Evolutionary conservation across 495 filamentous ascomycete species (phyloP).

Genomic region (Penicillium simplicissimum): DNA sequence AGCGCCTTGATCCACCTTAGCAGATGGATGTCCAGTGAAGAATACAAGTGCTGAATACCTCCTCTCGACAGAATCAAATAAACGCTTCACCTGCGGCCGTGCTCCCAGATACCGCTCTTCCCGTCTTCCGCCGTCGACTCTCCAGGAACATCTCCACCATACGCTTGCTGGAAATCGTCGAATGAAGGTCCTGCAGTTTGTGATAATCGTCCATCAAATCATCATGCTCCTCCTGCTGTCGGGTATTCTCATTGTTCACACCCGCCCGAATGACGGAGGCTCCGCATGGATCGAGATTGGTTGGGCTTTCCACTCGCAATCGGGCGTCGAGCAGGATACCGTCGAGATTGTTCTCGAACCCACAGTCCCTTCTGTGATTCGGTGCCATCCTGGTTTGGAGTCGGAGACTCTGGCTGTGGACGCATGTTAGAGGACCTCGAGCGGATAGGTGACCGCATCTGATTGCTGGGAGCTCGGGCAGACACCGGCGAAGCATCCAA

Average conservation of each 20-base stretch:
- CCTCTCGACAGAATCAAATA: constrained; percentile 19
- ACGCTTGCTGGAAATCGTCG: constrained; percentile 50
- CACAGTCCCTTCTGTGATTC: constrained; percentile 26
- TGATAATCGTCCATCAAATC: constrained; percentile 25
- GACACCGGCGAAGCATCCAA: constrained; percentile 4
- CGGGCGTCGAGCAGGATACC: constrained; percentile 36
- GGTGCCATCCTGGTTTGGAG: constrained; percentile 25
- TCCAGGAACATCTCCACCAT: constrained; percentile 64
- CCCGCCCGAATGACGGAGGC: constrained; percentile 23
- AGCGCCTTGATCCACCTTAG: no score
- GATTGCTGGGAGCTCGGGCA: not conserved
- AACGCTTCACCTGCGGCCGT: constrained; percentile 29
- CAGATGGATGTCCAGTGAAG: no score
- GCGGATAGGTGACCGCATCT: constrained; percentile 30
- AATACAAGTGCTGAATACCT: no score
- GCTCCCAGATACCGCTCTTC: constrained; percentile 21
- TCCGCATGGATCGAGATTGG: constrained; percentile 36
- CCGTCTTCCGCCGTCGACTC: constrained; percentile 51
- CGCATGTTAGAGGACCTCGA: constrained; percentile 25
- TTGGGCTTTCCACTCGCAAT: constrained; percentile 25
- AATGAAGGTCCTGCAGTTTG: constrained; percentile 25
- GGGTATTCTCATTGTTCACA: constrained; percentile 38
- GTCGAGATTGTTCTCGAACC: constrained; percentile 37
- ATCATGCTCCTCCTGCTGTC: constrained; percentile 25
- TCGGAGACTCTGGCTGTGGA: constrained; percentile 33